Evolutionary conservation across 768 basidiomycete species (phyloP), one percentile per base, ranked within the genome.

Genomic region (Termitomyces titanicus): DNA sequence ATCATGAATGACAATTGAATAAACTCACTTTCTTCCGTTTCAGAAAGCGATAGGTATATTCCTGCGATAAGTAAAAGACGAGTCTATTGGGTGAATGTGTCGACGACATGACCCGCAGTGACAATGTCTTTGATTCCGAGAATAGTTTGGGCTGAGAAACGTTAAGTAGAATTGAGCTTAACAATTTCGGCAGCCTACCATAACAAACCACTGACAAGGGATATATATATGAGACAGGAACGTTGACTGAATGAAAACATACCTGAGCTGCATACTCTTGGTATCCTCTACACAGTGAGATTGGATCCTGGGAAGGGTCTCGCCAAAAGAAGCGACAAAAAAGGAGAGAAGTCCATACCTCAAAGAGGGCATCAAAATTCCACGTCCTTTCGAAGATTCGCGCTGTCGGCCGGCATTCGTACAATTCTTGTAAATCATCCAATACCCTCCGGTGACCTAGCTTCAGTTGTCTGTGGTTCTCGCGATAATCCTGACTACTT

Each of bases 351-450:
- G 33, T 18, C 35, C 64, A 18, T 53, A 79, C 83, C 74, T 86
- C 84, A 54, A 83, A 83, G 5, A 68, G 69, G 0, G 83, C 83
- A 60, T 86, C 81, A 52, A 66, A 69, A 39, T 66, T 68, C 80
- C 82, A 87, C 11, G 77, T 73, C 38, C 79, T 70, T 52, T 78
- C 70, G 40, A 87, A 75, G 29, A 84, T 79, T 48, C 81, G 79
- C 37, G 68, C 54, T 0, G 78, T 80, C 3, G 84, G 79, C n/a
- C 77, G 65, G 57, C 77, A 77, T 42, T 79, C 78, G 59, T 79
- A 88, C 25, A 88, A 66, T 64, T 85, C 81, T 15, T 75, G 75
- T 31, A 87, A 60, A 60, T 86, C 85, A n/a, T 74, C 70, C 55
- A 88, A 58, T 2, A 85, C 73, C n/a, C 73, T 72, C 45, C 70